phyloP scores from a whole-genome alignment of 2,329 filamentous ascomycete species.

The Trichoderma asperellum region DNA sequence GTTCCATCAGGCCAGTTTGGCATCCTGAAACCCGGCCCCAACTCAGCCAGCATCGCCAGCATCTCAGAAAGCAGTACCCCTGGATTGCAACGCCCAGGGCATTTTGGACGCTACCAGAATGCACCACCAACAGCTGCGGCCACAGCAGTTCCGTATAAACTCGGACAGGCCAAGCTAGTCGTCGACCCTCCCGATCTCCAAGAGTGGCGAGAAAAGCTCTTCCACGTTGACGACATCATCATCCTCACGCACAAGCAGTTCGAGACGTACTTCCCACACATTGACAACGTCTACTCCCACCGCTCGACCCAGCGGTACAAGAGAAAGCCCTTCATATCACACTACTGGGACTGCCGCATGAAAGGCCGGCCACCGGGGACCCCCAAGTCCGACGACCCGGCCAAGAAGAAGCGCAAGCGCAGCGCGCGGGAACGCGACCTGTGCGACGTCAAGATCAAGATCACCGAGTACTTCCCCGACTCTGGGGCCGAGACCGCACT shows the following conservation, averaged over 20 bases:
- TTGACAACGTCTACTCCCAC: constrained; percentile 85
- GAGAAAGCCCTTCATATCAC: constrained; percentile 78
- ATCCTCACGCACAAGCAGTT: constrained; percentile 77
- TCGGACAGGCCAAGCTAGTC: constrained; percentile 18
- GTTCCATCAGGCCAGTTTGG: constrained; percentile 48
- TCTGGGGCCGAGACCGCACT: constrained; percentile 40
- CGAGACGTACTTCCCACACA: constrained; percentile 79
- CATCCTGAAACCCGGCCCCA: constrained; percentile 43
- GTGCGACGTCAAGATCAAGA: constrained; percentile 88
- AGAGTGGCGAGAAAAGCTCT: constrained; percentile 72
- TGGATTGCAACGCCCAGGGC: neutral
- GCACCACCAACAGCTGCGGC: neutral
- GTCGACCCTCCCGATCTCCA: constrained; percentile 52
- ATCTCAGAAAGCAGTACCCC: neutral
- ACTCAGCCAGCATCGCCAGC: neutral
- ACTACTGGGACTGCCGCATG: constrained; percentile 84
- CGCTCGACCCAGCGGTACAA: constrained; percentile 81
- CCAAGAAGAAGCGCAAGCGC: constrained; percentile 81
- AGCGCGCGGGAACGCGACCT: constrained; percentile 74
- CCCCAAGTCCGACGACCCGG: constrained; percentile 76
- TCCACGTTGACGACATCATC: constrained; percentile 74
- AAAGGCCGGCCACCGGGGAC: constrained; percentile 80
- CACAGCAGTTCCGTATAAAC: constrained; percentile 8
- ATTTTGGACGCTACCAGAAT: neutral
- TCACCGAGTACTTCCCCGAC: constrained; percentile 75